Conservation (phyloP, 306 rosid species). For the Vigna nakashimae region DNA sequence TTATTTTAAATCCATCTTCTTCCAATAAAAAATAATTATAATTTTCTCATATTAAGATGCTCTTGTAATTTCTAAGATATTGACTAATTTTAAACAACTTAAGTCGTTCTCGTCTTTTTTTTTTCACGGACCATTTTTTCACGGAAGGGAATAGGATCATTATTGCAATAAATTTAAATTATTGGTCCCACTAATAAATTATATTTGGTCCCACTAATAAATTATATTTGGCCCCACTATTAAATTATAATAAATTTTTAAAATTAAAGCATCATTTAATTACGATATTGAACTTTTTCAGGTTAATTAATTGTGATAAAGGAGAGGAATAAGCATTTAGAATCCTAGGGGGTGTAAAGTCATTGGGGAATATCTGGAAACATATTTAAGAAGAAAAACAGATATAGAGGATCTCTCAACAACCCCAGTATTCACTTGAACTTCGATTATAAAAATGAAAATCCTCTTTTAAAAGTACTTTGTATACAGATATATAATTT, state of each 20-base stretch:
- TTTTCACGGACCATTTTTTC: not conserved
- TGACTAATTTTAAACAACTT: not conserved
- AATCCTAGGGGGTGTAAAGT: not conserved
- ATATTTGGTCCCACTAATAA: not conserved
- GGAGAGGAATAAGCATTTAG: constrained; percentile 20
- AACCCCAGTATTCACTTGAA: constrained; percentile 8
- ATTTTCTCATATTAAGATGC: not conserved
- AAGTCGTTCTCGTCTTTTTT: not conserved
- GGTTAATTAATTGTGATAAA: constrained; percentile 9
- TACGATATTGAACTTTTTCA: not conserved
- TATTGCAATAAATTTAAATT: not conserved
- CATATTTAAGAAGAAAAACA: not conserved
- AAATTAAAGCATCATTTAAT: constrained; percentile 6
- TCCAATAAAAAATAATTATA: not conserved
- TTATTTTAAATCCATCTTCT: not conserved
- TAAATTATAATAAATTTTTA: not conserved
- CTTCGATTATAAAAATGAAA: not conserved
- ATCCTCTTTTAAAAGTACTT: not conserved
- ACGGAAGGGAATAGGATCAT: not conserved
- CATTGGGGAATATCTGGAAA: constrained; percentile 33
- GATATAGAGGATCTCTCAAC: not conserved
- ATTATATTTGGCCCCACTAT: not conserved
- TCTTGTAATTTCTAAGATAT: not conserved
- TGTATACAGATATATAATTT: not conserved
- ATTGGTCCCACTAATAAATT: constrained; percentile 3